Conservation (phyloP, 2,329 filamentous ascomycete species). For the Rasamsonia emersonii region DNA sequence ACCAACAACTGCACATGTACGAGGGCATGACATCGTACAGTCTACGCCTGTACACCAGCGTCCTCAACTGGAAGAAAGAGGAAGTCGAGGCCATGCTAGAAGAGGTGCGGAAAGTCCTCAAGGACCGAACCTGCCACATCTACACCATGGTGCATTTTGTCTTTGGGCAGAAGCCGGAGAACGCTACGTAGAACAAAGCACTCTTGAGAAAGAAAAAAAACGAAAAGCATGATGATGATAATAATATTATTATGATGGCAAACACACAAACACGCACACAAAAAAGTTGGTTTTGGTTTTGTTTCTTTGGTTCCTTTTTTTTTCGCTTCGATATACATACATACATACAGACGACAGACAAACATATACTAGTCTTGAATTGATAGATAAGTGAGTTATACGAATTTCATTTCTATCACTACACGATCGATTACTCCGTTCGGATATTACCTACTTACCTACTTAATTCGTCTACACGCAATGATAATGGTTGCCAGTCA, state of each 20-base stretch:
- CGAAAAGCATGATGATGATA: too few relatives aligned
- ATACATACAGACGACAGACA: not conserved
- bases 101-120: constrained; percentile 23
- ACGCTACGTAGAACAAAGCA: not conserved
- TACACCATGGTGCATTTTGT: constrained; percentile 16
- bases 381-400: too few relatives aligned
- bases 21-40: constrained; percentile 17
- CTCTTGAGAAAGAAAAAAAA: too few relatives aligned
- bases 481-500: too few relatives aligned
- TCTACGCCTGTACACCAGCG: constrained; percentile 20
- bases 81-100: constrained; percentile 24
- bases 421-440: too few relatives aligned
- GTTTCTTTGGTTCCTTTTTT: not conserved
- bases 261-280: too few relatives aligned
- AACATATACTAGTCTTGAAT: not conserved
- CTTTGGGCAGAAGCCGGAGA: constrained; percentile 8
- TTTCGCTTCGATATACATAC: too few relatives aligned
- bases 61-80: constrained; percentile 20
- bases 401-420: too few relatives aligned
- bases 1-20: constrained; percentile 13
- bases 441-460: too few relatives aligned
- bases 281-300: not conserved
- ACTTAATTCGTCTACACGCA: too few relatives aligned
- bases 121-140: constrained; percentile 22
- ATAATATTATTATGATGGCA: too few relatives aligned